Evolutionary conservation across 2,329 filamentous ascomycete species (phyloP).

Genomic region (Colletotrichum spaethianum): DNA sequence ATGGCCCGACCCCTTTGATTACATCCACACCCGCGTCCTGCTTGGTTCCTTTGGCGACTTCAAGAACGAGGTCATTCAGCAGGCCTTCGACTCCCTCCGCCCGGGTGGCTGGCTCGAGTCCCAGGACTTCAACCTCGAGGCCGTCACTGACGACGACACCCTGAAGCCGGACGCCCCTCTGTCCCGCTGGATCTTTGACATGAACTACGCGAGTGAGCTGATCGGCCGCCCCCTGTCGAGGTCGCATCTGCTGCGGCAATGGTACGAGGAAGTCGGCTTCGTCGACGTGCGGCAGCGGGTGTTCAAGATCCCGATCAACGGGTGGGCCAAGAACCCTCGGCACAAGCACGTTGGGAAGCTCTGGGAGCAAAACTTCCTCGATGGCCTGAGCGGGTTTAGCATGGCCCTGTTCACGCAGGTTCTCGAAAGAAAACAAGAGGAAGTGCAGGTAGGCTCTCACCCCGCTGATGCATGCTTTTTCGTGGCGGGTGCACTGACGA

Average conservation of each 20-base stretch:
- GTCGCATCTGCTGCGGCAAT: constrained; percentile 51
- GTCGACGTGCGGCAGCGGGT: constrained; percentile 66
- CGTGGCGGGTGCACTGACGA: constrained; percentile 39
- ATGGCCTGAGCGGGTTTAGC: constrained; percentile 62
- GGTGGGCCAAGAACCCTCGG: constrained; percentile 64
- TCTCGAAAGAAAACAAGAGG: constrained; percentile 56
- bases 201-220: constrained; percentile 54
- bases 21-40: constrained; percentile 66
- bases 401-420: constrained; percentile 58
- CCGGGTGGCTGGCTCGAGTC: constrained; percentile 71
- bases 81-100: constrained; percentile 63
- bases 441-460: constrained; percentile 61
- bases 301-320: constrained; percentile 68
- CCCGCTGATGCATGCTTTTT: not conserved
- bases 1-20: constrained; percentile 68
- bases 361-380: constrained; percentile 60
- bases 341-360: constrained; percentile 60
- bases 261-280: constrained; percentile 66
- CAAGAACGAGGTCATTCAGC: constrained; percentile 63
- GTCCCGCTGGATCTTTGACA: constrained; percentile 56
- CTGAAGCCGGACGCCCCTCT: constrained; percentile 56
- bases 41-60: constrained; percentile 66
- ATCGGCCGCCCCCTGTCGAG: constrained; percentile 56
- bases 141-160: constrained; percentile 62
- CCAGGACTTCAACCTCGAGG: constrained; percentile 60